Evolutionary conservation across 2,329 filamentous ascomycete genomes (phyloP).

Genomic region (Botrytis byssoidea): DNA sequence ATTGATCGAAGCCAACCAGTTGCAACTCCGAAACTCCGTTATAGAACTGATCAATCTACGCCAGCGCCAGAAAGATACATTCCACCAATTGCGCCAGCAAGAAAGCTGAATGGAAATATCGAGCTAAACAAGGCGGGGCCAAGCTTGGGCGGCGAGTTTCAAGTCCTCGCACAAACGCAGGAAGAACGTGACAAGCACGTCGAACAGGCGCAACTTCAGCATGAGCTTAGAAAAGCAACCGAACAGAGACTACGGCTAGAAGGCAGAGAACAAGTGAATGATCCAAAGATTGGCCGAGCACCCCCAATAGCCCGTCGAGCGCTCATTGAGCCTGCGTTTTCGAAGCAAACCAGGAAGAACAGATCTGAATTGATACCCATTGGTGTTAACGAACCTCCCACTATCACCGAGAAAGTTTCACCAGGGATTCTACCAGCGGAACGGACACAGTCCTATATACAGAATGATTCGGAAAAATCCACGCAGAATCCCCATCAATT

Average conservation of each 20-base stretch:
- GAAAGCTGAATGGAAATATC: background rate
- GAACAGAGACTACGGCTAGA: background rate
- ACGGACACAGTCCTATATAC: background rate
- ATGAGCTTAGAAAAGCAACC: background rate
- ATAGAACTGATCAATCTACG: background rate
- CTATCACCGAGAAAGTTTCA: background rate
- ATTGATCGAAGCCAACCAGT: background rate
- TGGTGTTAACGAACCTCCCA: background rate
- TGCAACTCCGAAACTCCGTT: background rate
- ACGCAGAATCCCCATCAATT: background rate
- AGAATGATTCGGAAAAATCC: background rate
- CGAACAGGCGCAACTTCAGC: background rate
- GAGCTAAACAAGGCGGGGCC: background rate
- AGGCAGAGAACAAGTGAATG: slow-evolving; percentile 4
- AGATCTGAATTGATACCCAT: background rate
- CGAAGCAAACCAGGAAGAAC: too few species aligned
- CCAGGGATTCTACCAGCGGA: background rate
- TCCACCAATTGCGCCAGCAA: background rate
- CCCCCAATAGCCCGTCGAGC: slow-evolving; percentile 3
- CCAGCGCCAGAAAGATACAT: background rate
- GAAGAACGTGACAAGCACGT: background rate
- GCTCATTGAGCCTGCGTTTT: background rate
- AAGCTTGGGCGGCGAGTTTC: background rate
- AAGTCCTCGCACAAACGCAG: background rate
- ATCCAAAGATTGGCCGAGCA: slow-evolving; percentile 13